Percentiles rank a stretch among this genome's conserved stretches.
phyloP scores from a whole-genome alignment of 2,329 filamentous ascomycete genomes.

The Calonectria fujianensis region DNA sequence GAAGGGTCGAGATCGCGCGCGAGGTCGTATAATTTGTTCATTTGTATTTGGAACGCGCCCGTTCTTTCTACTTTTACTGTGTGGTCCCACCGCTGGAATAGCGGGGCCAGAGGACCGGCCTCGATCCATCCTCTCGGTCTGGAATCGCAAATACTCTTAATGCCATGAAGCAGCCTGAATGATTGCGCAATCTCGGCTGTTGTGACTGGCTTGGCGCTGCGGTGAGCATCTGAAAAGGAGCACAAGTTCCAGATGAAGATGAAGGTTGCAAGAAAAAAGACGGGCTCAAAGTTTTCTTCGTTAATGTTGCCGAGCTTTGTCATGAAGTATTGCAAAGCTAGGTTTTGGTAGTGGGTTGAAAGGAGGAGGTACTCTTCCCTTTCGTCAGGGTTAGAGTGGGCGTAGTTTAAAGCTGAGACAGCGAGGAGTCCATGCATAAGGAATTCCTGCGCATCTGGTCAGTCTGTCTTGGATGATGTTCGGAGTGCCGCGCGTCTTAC shows the following conservation, averaged over 20 bases:
- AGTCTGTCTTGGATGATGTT: neutral
- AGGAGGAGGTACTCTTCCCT: conserved; percentile 41
- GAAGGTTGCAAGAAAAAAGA: conserved; percentile 46
- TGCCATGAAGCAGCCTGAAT: conserved; percentile 43
- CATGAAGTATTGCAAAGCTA: conserved; percentile 41
- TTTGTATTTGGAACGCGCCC: conserved; percentile 40
- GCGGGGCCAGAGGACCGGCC: conserved; percentile 37
- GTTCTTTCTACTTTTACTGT: conserved; percentile 7
- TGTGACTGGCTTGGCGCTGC: neutral
- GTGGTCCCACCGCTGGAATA: conserved; percentile 24
- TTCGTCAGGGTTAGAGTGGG: conserved; percentile 35
- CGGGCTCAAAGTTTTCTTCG: conserved; percentile 43
- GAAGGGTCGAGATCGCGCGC: conserved; percentile 38
- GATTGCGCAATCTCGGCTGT: conserved; percentile 40
- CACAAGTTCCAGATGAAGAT: conserved; percentile 42
- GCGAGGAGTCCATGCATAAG: conserved; percentile 45
- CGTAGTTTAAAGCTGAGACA: conserved; percentile 41
- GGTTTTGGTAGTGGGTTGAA: conserved; percentile 43
- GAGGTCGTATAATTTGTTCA: conserved; percentile 39
- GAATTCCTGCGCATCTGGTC: conserved; percentile 36
- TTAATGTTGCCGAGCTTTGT: conserved; percentile 36
- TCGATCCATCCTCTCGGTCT: conserved; percentile 42
- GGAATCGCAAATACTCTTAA: conserved; percentile 42
- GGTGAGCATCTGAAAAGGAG: conserved; percentile 38
- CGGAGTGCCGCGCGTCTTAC: conserved; percentile 8